phyloP scores from a whole-genome alignment of 345 rosid species.

The Salix viminalis region DNA sequence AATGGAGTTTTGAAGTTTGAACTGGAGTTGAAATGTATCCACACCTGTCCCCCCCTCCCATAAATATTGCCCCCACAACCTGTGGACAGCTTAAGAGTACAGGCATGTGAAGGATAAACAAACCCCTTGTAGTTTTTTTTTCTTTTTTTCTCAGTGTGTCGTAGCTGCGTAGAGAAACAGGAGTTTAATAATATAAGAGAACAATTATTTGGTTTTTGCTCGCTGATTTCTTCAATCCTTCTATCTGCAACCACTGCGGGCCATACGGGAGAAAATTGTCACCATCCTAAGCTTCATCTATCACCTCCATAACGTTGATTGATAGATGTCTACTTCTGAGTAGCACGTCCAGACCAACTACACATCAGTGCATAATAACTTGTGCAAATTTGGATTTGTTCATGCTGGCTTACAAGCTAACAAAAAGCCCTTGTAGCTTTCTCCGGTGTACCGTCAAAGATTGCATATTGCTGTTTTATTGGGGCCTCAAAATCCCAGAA shows the following conservation, averaged over 20 bases:
- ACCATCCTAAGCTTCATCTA: slow-evolving; percentile 25
- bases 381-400: not conserved
- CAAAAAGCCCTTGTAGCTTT: not conserved
- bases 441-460: not conserved
- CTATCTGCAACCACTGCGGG: slow-evolving; percentile 10
- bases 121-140: not conserved
- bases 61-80: not conserved
- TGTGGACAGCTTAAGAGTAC: slow-evolving; percentile 8
- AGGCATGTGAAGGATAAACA: slow-evolving; percentile 3
- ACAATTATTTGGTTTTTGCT: slow-evolving; percentile 1
- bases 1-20: not conserved
- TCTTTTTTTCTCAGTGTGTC: slow-evolving; percentile 2
- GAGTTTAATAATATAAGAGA: not conserved
- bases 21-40: not conserved
- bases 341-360: slow-evolving; percentile 19
- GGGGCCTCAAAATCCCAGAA: not conserved
- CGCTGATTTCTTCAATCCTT: slow-evolving; percentile 1
- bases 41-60: not conserved
- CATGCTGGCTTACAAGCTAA: slow-evolving; percentile 22
- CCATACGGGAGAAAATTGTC: slow-evolving; percentile 21
- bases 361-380: not conserved
- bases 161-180: not conserved
- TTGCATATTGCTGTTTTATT: not conserved
- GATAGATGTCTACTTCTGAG: slow-evolving; percentile 30
- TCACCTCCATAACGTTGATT: slow-evolving; percentile 27